These are phyloP conservation scores for Scenedesmus sp. DNA, from an alignment of 163 green algal genomes.

Conservation along the genomic window DNA sequence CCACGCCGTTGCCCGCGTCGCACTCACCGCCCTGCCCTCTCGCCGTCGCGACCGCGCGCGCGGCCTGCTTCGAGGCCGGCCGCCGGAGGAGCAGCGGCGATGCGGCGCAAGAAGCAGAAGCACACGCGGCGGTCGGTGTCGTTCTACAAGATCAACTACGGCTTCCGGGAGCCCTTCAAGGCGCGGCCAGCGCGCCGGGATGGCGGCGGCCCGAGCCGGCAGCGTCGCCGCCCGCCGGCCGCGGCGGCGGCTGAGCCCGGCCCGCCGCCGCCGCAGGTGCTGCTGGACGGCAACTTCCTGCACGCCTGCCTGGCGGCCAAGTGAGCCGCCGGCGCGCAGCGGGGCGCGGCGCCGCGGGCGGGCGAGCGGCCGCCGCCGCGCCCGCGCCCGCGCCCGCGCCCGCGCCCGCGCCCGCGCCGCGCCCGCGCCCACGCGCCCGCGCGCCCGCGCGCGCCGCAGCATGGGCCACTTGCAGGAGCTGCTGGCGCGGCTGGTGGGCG, in stretches of 20 bases:
- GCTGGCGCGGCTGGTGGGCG: slow-evolving; percentile 72
- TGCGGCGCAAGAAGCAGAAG: slow-evolving; percentile 91
- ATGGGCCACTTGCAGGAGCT: slow-evolving; percentile 62
- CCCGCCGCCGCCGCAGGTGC: slow-evolving; percentile 53
- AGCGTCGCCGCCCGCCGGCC: background rate
- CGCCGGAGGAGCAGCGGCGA: slow-evolving; percentile 44
- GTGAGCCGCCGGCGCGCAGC: too few species aligned
- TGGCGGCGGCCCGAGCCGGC: background rate
- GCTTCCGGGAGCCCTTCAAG: slow-evolving; percentile 86
- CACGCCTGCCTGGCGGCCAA: slow-evolving; percentile 70
- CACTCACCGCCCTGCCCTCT: background rate
- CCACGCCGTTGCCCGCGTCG: too few species aligned
- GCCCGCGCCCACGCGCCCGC: background rate
- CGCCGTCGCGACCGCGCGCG: background rate
- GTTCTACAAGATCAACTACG: slow-evolving; percentile 82
- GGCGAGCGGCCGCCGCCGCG: too few species aligned
- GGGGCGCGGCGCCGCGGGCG: too few species aligned
- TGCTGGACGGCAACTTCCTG: slow-evolving; percentile 89
- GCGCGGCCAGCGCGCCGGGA: slow-evolving; percentile 8
- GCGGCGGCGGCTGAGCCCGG: background rate
- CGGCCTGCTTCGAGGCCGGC: too few species aligned
- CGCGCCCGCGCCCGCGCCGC: background rate
- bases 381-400: background rate
- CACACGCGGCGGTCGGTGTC: slow-evolving; percentile 67
- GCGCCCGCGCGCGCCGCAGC: slow-evolving; percentile 49